Evolutionary conservation across 306 rosid species (phyloP).

Genomic region (Vicia sativa): DNA sequence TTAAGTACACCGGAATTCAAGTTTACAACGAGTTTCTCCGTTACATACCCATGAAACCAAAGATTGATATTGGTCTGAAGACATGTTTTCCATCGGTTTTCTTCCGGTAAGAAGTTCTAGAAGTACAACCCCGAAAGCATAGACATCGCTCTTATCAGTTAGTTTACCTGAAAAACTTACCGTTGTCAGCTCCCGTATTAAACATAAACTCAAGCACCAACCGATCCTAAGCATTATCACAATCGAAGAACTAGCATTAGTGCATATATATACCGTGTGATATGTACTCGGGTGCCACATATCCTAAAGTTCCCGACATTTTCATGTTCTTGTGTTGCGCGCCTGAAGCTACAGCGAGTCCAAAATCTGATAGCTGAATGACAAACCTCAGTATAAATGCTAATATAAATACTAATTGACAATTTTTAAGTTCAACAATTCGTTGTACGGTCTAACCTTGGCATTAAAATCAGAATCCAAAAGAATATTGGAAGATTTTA

Average conservation of each 20-base stretch:
- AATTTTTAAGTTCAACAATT: constrained; percentile 1
- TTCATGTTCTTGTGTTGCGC: constrained; percentile 62
- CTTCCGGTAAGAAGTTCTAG: constrained; percentile 81
- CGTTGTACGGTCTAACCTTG: constrained; percentile 59
- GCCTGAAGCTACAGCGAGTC: constrained; percentile 68
- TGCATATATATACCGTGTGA: constrained; percentile 70
- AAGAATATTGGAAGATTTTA: constrained; percentile 81
- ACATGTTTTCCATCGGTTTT: constrained; percentile 65
- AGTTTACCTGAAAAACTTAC: constrained; percentile 63
- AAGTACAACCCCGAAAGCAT: constrained; percentile 89
- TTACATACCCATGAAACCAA: constrained; percentile 77
- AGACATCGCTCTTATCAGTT: constrained; percentile 91
- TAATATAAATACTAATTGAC: constrained; percentile 6
- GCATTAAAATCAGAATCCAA: constrained; percentile 80
- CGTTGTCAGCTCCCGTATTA: background rate
- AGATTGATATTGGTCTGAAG: constrained; percentile 62
- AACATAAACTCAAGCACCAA: background rate
- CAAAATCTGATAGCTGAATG: constrained; percentile 86
- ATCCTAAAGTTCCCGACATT: constrained; percentile 75
- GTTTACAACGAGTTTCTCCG: constrained; percentile 18
- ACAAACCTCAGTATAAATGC: constrained; percentile 44
- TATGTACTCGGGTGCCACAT: constrained; percentile 84
- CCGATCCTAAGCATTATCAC: background rate
- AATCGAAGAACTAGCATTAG: background rate
- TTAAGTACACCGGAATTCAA: constrained; percentile 24